A percentile compares a stretch with the other conserved stretches of the same genome.
Evolutionary conservation across 2,329 filamentous ascomycete genomes (phyloP).

Genomic region (Claviceps sp.): DNA sequence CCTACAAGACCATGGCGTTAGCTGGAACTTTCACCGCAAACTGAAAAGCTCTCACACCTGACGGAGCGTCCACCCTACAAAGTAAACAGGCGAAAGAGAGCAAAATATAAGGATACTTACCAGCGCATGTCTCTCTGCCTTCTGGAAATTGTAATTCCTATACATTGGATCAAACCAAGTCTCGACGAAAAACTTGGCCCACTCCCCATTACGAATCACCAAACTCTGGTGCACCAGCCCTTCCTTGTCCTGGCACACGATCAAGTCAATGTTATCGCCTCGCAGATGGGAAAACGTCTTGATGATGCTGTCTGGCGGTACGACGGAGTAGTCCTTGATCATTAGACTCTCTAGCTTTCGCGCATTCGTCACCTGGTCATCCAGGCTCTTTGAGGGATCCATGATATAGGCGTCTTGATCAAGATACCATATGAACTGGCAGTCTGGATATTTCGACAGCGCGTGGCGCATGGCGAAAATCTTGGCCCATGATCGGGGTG

Average conservation of each 20-base stretch:
- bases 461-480: constrained; percentile 83
- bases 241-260: constrained; percentile 72
- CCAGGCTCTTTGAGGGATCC: constrained; percentile 58
- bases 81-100: no score
- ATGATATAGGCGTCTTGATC: constrained; percentile 80
- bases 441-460: constrained; percentile 64
- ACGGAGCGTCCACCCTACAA: no score
- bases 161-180: constrained; percentile 95
- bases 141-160: constrained; percentile 89
- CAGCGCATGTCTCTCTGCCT: constrained; percentile 81
- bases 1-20: constrained; percentile 30
- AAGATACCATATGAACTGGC: constrained; percentile 75
- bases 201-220: constrained; percentile 70
- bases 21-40: neutral
- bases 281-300: constrained; percentile 80
- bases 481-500: constrained; percentile 56
- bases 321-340: constrained; percentile 73
- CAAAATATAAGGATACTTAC: constrained; percentile 33
- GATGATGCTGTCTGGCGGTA: constrained; percentile 93
- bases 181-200: constrained; percentile 86
- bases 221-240: constrained; percentile 69
- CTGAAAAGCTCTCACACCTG: no score
- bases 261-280: constrained; percentile 63
- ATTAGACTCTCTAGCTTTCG: constrained; percentile 61
- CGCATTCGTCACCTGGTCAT: constrained; percentile 56